phyloP scores from a whole-genome alignment of 2,329 filamentous ascomycete genomes.

The Ampelomyces quisqualis region DNA sequence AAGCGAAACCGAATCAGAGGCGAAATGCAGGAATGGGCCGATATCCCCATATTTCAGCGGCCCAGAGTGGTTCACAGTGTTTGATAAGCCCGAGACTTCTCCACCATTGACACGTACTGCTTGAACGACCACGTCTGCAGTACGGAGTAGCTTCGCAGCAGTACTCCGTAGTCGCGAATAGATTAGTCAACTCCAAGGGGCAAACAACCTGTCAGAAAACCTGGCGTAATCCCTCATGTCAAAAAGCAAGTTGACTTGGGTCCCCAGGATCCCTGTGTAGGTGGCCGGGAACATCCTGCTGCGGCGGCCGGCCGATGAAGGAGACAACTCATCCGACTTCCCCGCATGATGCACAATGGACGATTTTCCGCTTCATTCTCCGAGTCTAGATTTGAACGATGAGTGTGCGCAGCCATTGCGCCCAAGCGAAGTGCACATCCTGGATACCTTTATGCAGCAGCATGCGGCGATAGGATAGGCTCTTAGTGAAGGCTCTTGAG shows the following conservation, averaged over 20 bases:
- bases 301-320: neutral
- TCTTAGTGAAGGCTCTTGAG: neutral
- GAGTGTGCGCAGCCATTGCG: neutral
- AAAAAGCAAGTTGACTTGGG: conserved; percentile 10
- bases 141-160: conserved; percentile 8
- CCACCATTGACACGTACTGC: conserved; percentile 2
- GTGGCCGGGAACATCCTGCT: conserved; percentile 6
- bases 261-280: conserved; percentile 1
- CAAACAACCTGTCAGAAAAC: neutral
- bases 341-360: conserved; percentile 3
- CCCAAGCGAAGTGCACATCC: neutral
- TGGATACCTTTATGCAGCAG: conserved; percentile 4
- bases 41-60: neutral
- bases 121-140: neutral
- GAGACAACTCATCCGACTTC: conserved; percentile 8
- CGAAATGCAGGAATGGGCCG: conserved; percentile 4
- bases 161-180: conserved; percentile 4
- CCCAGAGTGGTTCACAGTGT: neutral
- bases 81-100: conserved; percentile 3
- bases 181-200: conserved; percentile 3
- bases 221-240: conserved; percentile 3
- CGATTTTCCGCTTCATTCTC: conserved; percentile 4
- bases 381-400: conserved; percentile 5
- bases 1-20: conserved; percentile 1
- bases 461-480: neutral